Conservation (phyloP, 345 rosid genomes). For the Hibiscus syriacus region DNA sequence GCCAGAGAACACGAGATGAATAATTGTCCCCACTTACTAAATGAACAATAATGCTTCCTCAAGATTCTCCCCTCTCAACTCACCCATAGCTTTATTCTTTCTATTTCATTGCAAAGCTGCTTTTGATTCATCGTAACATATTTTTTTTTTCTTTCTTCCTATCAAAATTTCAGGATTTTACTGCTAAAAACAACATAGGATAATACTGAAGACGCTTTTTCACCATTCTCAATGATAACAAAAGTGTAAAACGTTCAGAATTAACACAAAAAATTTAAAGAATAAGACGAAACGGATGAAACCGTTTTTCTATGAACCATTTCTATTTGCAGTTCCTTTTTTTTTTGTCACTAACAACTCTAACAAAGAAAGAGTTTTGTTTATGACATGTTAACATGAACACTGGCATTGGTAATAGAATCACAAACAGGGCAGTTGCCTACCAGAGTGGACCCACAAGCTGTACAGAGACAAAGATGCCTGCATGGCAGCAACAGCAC, state of each 20-base stretch:
- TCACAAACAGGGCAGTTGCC: conserved; percentile 46
- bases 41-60: conserved; percentile 5
- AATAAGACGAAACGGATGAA: neutral
- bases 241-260: neutral
- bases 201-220: no score
- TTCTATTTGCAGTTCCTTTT: conserved; percentile 7
- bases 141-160: no score
- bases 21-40: conserved; percentile 2
- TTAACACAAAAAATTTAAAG: neutral
- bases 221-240: neutral
- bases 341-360: neutral
- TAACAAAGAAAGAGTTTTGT: neutral
- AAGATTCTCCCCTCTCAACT: neutral
- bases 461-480: conserved; percentile 73
- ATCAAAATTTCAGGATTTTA: neutral
- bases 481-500: conserved; percentile 82
- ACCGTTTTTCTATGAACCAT: conserved; percentile 7
- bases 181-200: no score
- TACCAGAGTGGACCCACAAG: conserved; percentile 50
- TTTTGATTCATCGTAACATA: no score
- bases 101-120: no score
- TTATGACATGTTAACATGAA: conserved; percentile 64
- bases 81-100: no score
- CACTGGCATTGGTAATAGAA: conserved; percentile 46
- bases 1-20: neutral